phyloP scores from a whole-genome alignment of 2,329 filamentous ascomycete species.

The Sclerotinia sclerotiorum region DNA sequence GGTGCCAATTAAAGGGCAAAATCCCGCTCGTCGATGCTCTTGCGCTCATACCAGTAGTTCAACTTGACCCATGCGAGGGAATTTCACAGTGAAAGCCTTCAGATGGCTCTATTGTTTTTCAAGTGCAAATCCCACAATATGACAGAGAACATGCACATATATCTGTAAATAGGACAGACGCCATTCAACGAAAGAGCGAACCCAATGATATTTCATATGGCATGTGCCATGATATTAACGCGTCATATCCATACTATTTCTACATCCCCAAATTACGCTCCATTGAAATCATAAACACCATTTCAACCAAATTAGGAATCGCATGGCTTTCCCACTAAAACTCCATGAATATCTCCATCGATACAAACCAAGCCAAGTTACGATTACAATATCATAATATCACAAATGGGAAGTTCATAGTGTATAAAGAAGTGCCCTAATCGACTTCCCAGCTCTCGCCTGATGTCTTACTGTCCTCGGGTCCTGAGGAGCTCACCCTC shows the following conservation, averaged over 20 bases:
- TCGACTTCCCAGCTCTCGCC: conserved; percentile 34
- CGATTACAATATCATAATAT: conserved; percentile 14
- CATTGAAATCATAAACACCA: conserved; percentile 6
- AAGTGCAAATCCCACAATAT: background rate
- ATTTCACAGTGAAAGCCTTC: background rate
- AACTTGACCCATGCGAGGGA: background rate
- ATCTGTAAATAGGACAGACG: background rate
- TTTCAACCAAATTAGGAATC: conserved; percentile 4
- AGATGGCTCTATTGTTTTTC: background rate
- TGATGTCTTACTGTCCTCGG: background rate
- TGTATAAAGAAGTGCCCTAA: conserved; percentile 22
- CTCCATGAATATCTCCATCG: background rate
- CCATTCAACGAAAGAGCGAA: background rate
- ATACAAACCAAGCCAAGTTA: background rate
- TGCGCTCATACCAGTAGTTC: background rate
- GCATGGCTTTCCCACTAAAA: background rate
- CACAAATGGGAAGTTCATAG: conserved; percentile 4
- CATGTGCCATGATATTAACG: background rate
- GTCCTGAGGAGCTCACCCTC: conserved; percentile 5
- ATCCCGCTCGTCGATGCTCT: background rate
- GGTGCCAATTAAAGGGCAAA: background rate
- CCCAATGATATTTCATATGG: background rate
- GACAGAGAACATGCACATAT: background rate
- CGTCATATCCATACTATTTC: background rate
- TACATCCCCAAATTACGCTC: background rate